Conservation (phyloP, 768 basidiomycete genomes). For the Tylopilus rubrobrunneus region DNA sequence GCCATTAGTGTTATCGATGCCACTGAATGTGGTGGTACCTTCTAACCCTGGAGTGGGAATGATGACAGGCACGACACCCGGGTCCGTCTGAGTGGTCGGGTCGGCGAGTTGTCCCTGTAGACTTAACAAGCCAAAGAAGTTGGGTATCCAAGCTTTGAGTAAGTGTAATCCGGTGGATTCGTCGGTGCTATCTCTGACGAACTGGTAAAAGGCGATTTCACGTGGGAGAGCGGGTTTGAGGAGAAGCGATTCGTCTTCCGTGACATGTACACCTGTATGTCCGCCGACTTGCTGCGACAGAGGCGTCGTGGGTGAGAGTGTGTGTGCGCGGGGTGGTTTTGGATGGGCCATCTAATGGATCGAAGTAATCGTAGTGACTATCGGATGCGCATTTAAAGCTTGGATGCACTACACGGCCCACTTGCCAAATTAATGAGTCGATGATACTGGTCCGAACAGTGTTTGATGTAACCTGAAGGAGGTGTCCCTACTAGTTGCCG, state of each 20-base stretch:
- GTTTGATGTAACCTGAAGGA: too few species aligned
- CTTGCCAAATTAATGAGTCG: too few species aligned
- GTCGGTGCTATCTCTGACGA: conserved; percentile 34
- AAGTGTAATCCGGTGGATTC: conserved; percentile 12
- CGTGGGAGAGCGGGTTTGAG: conserved; percentile 68
- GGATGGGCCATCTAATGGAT: neutral
- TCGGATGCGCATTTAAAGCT: too few species aligned
- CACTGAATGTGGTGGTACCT: conserved; percentile 39
- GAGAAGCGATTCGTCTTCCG: conserved; percentile 71
- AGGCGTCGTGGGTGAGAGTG: conserved; percentile 26
- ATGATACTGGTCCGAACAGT: too few species aligned
- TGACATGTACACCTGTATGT: conserved; percentile 67
- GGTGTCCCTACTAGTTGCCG: too few species aligned
- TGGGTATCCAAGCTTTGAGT: conserved; percentile 62
- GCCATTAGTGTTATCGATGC: neutral
- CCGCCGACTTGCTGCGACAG: conserved; percentile 74
- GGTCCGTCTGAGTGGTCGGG: conserved; percentile 6
- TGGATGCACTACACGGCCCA: too few species aligned
- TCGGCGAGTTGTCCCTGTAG: conserved; percentile 49
- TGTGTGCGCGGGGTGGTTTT: conserved; percentile 13
- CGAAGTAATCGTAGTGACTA: too few species aligned
- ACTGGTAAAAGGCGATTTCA: conserved; percentile 73
- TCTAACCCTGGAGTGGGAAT: conserved; percentile 32
- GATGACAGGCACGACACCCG: conserved; percentile 16
- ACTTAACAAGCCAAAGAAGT: conserved; percentile 74